Evolutionary conservation across 345 rosid species (phyloP), one percentile per base, ranked within the genome.

Genomic region (Cardamine resedifolia): DNA sequence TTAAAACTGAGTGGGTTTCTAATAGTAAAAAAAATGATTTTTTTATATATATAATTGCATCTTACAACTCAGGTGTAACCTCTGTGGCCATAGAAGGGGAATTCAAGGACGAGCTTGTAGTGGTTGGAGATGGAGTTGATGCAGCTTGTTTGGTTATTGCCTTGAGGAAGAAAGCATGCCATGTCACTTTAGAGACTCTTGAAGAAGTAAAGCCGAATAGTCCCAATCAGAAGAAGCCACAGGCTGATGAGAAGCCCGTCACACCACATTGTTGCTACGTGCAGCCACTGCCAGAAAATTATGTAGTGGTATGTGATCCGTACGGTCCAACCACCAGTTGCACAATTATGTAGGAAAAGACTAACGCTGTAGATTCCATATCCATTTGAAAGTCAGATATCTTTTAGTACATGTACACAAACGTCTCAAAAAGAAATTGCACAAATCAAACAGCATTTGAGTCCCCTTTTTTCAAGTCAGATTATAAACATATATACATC

Each of bases 71-170:
- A 59, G 86, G 88, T 58, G 84, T 79, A 33, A 69, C 44, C 14
- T 79, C 83, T 2, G 80, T 82, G 71, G 82, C 77, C 5, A 51
- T 85, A 6, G 77, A 80, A 71, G 86, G 88, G 7, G 71, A 64
- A 2, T 65, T 41, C 27, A 58, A 62, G 45, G 79, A 81, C 10
- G 73, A 77, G 38, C 70, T 85, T 66, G 67, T 74, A 28, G 79
- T 85, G 49, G n/a, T 71, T 0, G 85, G 88, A 20, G 74, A 79
- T 0, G 78, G 70, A 7, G 63, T 82, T 4, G 86, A 85, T 63
- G 83, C 81, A 34, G 81, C 76, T 10, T 30, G 31, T 51, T 75
- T 84, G 80, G 76, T 83, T 2, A 26, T n/a, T 0, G 3, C 56
- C 4, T 77, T 81, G 66, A 77, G 82, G 58, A 84, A 75, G 78